Percentiles rank a stretch among this genome's conserved stretches.
phyloP scores from a whole-genome alignment of 371 early-diverging fungal species.

The Syncephalastrum monosporum region DNA sequence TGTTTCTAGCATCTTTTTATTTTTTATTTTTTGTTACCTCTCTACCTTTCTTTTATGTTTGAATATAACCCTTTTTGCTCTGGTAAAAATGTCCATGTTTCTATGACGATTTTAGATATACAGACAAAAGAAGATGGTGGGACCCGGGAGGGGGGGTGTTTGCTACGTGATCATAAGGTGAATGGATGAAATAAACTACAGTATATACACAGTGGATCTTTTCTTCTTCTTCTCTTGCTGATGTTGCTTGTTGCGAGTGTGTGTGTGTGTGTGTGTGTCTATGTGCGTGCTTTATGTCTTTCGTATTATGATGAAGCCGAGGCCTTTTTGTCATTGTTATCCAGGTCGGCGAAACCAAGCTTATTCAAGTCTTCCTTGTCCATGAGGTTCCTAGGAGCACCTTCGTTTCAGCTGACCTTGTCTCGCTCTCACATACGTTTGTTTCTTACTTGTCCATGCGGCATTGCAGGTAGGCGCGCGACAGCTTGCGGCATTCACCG shows the following conservation, averaged over 20 bases:
- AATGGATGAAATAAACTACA: no score
- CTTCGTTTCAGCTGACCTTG: neutral
- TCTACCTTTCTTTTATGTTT: no score
- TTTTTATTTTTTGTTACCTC: no score
- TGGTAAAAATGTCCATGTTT: no score
- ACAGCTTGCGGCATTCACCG: conserved; percentile 66
- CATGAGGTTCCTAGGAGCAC: conserved; percentile 61
- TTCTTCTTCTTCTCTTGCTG: neutral
- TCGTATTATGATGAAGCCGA: neutral
- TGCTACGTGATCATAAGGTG: no score
- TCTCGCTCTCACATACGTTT: neutral
- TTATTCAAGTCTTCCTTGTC: conserved; percentile 66
- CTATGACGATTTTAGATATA: no score
- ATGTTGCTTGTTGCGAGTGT: neutral
- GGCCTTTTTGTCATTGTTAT: conserved; percentile 9
- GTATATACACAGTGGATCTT: neutral
- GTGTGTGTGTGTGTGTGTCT: neutral
- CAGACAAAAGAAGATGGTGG: no score
- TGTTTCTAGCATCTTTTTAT: no score
- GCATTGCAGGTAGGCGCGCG: conserved; percentile 73
- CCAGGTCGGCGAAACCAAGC: conserved; percentile 62
- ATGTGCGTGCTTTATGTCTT: neutral
- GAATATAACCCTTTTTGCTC: no score
- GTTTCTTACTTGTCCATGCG: conserved; percentile 76
- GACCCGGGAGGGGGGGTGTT: no score